Evolutionary conservation across 1,284 basidiomycete genomes (phyloP).

Genomic region (Prillingera fragicola): DNA sequence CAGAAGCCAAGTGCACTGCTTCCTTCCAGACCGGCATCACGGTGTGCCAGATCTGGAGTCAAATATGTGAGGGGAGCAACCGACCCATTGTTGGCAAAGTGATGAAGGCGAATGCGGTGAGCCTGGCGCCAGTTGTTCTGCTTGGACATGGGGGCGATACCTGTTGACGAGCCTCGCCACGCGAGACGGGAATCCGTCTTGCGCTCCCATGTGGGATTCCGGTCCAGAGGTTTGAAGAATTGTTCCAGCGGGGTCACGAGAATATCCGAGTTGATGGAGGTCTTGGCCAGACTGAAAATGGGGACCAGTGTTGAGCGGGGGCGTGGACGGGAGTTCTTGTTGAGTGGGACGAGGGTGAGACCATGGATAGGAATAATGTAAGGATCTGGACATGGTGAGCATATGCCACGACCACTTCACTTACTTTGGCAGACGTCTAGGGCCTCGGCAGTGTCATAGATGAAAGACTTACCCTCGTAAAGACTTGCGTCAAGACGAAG

Average conservation of each 20-base stretch:
- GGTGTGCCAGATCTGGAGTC: conserved; percentile 24
- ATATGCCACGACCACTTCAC: conserved; percentile 2
- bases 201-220: conserved; percentile 49
- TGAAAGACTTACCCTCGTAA: conserved; percentile 32
- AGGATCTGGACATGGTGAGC: conserved; percentile 29
- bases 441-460: conserved; percentile 42
- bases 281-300: conserved; percentile 46
- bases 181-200: conserved; percentile 47
- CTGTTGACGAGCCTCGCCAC: conserved; percentile 50
- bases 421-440: conserved; percentile 43
- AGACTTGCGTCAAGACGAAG: conserved; percentile 23
- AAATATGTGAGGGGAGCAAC: conserved; percentile 20
- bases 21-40: too few relatives aligned
- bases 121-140: conserved; percentile 47
- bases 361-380: conserved; percentile 45
- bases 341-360: conserved; percentile 43
- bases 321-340: conserved; percentile 36
- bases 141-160: conserved; percentile 48
- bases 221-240: conserved; percentile 40
- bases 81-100: conserved; percentile 42
- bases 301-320: conserved; percentile 45
- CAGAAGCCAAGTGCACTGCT: conserved; percentile 21
- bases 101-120: conserved; percentile 49
- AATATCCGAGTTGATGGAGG: conserved; percentile 50
- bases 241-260: conserved; percentile 52